Conservation (phyloP, 2,329 filamentous ascomycete species). For the Grosmannia serpens region DNA sequence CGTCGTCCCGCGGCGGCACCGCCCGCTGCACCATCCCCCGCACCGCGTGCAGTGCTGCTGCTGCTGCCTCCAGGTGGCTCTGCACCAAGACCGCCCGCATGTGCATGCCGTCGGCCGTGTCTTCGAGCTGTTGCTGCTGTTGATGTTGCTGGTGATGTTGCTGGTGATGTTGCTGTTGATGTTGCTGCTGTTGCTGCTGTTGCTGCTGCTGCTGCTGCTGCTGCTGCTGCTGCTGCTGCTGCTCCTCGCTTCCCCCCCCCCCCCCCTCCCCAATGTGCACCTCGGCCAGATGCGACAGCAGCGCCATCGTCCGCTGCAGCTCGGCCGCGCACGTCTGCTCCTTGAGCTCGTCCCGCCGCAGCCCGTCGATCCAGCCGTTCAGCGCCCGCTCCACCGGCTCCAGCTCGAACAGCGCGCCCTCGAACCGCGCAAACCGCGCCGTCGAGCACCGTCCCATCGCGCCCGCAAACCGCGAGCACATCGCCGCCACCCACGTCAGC, state of each 20-base stretch:
- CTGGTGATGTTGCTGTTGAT: not conserved
- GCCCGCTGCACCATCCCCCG: conserved; percentile 57
- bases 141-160: conserved; percentile 6
- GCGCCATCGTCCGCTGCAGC: conserved; percentile 70
- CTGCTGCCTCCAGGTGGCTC: conserved; percentile 69
- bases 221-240: not conserved
- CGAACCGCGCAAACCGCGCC: conserved; percentile 67
- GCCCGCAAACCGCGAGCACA: conserved; percentile 75
- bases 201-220: too few species aligned
- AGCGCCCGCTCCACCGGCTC: conserved; percentile 84
- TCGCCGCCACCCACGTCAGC: conserved; percentile 69
- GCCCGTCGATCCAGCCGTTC: conserved; percentile 75
- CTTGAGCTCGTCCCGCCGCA: conserved; percentile 76
- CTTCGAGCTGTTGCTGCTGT: conserved; percentile 42
- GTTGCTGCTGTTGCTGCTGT: conserved; percentile 4
- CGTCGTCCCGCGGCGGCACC: conserved; percentile 43
- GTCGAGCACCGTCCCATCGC: conserved; percentile 69
- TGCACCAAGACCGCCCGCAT: conserved; percentile 69
- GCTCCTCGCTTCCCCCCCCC: not conserved
- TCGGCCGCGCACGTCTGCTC: conserved; percentile 73
- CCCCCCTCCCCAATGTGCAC: conserved; percentile 45
- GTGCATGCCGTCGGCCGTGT: conserved; percentile 67
- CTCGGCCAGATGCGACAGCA: conserved; percentile 78
- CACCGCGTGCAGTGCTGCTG: conserved; percentile 51
- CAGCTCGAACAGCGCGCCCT: conserved; percentile 72